A percentile compares a stretch with the other conserved stretches of the same genome.
phyloP scores from a whole-genome alignment of 1,139 yeast genomes.

The Hansenula sp. region DNA sequence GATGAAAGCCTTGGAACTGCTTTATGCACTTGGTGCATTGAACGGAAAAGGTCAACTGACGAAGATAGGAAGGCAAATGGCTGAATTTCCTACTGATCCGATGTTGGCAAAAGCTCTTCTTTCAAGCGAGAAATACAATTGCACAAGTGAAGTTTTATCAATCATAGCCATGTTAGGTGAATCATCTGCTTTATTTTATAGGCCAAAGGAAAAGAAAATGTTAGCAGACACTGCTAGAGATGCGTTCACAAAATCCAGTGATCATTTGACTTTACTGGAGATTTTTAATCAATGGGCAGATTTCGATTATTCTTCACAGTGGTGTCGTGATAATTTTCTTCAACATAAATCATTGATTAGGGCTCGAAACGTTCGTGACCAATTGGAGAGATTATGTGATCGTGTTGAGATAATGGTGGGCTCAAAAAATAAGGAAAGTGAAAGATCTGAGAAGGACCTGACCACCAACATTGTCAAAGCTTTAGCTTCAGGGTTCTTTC shows the following conservation, averaged over 20 bases:
- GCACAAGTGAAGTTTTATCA: conserved; percentile 62
- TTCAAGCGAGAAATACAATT: conserved; percentile 54
- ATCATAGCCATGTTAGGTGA: conserved; percentile 85
- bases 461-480: conserved; percentile 54
- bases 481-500: conserved; percentile 78
- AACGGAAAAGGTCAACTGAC: conserved; percentile 80
- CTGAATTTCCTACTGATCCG: conserved; percentile 91
- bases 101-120: conserved; percentile 76
- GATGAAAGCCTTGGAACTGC: conserved; percentile 70
- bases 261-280: conserved; percentile 71
- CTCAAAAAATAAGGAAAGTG: conserved; percentile 12
- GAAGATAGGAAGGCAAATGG: conserved; percentile 76
- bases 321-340: conserved; percentile 86
- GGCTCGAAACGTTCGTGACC: conserved; percentile 71
- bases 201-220: conserved; percentile 69
- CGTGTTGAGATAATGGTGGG: conserved; percentile 44
- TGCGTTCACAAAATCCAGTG: conserved; percentile 56
- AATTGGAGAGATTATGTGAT: conserved; percentile 58
- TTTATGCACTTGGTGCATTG: conserved; percentile 85
- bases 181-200: conserved; percentile 62
- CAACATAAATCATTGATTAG: conserved; percentile 72
- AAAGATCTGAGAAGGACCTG: conserved; percentile 18
- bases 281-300: conserved; percentile 77
- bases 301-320: conserved; percentile 63
- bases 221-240: conserved; percentile 63